Percentiles rank a stretch among this genome's conserved stretches.
These are phyloP conservation scores for Podaxis sp. DNA, from an alignment of 768 basidiomycete genomes.

Conservation along the genomic window DNA sequence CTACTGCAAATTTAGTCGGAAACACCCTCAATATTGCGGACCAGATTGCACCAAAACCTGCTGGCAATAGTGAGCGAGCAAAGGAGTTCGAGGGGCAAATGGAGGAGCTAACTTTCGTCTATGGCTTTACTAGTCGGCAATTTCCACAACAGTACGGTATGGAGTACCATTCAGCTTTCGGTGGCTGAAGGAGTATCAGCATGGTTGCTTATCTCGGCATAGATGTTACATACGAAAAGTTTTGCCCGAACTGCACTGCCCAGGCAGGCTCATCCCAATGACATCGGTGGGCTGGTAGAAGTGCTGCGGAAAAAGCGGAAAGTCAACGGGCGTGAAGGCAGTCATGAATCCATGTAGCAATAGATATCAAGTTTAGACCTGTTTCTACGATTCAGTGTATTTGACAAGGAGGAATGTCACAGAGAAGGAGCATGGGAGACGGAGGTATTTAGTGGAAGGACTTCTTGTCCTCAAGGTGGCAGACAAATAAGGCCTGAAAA, in stretches of 20 bases:
- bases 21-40: slow-evolving; percentile 60
- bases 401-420: background rate
- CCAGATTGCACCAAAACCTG: slow-evolving; percentile 60
- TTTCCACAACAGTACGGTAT: slow-evolving; percentile 68
- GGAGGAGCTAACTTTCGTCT: slow-evolving; percentile 21
- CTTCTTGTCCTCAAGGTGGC: slow-evolving; percentile 7
- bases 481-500: background rate
- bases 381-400: background rate
- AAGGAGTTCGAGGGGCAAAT: too few relatives aligned
- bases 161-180: slow-evolving; percentile 25
- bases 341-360: background rate
- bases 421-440: background rate
- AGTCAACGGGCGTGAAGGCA: background rate
- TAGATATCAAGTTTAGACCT: slow-evolving; percentile 6
- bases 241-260: slow-evolving; percentile 4
- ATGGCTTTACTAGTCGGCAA: slow-evolving; percentile 29
- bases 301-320: background rate
- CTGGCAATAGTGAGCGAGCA: slow-evolving; percentile 73
- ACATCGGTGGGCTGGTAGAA: background rate
- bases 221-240: slow-evolving; percentile 11
- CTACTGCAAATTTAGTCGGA: slow-evolving; percentile 70
- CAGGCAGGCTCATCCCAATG: background rate
- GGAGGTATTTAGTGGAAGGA: slow-evolving; percentile 2
- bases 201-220: background rate
- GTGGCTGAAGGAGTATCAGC: background rate